These are phyloP conservation scores for Wallacemonas sp. DNA, from an alignment of 208 protist genomes.

Conservation along the genomic window DNA sequence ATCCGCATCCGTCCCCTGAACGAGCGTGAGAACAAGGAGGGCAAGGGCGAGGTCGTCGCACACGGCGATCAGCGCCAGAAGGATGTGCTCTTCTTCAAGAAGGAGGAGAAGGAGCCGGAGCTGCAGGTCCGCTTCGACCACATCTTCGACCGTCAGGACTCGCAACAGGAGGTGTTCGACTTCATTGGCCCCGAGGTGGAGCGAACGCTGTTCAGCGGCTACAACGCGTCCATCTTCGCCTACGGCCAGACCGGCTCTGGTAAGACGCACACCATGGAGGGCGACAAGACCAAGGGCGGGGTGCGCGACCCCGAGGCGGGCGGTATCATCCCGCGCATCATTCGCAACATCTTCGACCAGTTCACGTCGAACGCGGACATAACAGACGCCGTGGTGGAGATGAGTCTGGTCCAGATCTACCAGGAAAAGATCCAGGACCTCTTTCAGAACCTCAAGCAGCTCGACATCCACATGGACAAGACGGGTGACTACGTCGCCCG, in stretches of 20 bases:
- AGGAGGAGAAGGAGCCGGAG: slow-evolving; percentile 53
- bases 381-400: slow-evolving; percentile 65
- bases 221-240: slow-evolving; percentile 92
- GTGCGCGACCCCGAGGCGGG: slow-evolving; percentile 13
- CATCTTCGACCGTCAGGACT: slow-evolving; percentile 58
- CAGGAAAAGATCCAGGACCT: slow-evolving; percentile 91
- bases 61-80: slow-evolving; percentile 52
- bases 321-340: slow-evolving; percentile 79
- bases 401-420: slow-evolving; percentile 90
- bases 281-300: slow-evolving; percentile 31
- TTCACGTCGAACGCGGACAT: slow-evolving; percentile 71
- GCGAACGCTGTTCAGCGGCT: slow-evolving; percentile 80
- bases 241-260: slow-evolving; percentile 97
- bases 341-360: slow-evolving; percentile 70
- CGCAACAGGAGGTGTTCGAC: slow-evolving; percentile 62
- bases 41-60: slow-evolving; percentile 69
- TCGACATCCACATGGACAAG: slow-evolving; percentile 91
- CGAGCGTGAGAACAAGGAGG: slow-evolving; percentile 68
- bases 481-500: slow-evolving; percentile 86
- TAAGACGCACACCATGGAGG: slow-evolving; percentile 93
- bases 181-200: slow-evolving; percentile 71
- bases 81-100: slow-evolving; percentile 83
- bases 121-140: slow-evolving; percentile 86
- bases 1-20: slow-evolving; percentile 88
- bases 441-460: slow-evolving; percentile 70